phyloP scores from a whole-genome alignment of 2,329 filamentous ascomycete species.

The Diplodia scrobiculata region DNA sequence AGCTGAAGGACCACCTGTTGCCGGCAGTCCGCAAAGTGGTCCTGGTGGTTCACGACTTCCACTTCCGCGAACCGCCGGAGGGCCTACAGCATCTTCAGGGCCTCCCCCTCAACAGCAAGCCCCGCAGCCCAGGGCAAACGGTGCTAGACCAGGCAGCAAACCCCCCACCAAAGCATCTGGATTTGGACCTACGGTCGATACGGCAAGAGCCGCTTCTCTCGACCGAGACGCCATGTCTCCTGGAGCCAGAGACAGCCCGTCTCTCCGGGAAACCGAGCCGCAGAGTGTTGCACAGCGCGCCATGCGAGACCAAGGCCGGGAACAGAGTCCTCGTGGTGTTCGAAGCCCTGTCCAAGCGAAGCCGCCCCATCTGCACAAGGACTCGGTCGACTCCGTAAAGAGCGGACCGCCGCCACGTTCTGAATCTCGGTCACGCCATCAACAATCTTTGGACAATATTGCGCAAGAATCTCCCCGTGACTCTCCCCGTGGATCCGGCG shows the following conservation, averaged over 20 bases:
- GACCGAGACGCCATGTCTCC: conserved; percentile 54
- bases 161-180: conserved; percentile 54
- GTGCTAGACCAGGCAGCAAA: conserved; percentile 47
- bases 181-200: conserved; percentile 48
- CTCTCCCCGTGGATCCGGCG: conserved; percentile 12
- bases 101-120: conserved; percentile 67
- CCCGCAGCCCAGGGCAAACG: conserved; percentile 58
- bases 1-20: conserved; percentile 27
- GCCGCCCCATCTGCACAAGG: conserved; percentile 36
- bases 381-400: conserved; percentile 40
- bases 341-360: conserved; percentile 29
- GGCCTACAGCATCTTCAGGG: conserved; percentile 60
- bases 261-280: conserved; percentile 15
- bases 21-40: conserved; percentile 41
- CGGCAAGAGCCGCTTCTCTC: conserved; percentile 46
- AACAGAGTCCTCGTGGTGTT: conserved; percentile 6
- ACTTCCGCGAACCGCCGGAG: conserved; percentile 61
- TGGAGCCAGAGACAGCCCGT: conserved; percentile 47
- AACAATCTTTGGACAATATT: conserved; percentile 19
- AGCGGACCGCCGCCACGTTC: background rate
- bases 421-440: conserved; percentile 13
- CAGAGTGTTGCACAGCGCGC: conserved; percentile 18
- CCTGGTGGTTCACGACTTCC: conserved; percentile 60
- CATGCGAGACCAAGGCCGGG: conserved; percentile 26
- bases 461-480: conserved; percentile 15